Evolutionary conservation across 768 basidiomycete genomes (phyloP), one percentile per base, ranked within the genome.

Genomic region (Heimioporus sp.): DNA sequence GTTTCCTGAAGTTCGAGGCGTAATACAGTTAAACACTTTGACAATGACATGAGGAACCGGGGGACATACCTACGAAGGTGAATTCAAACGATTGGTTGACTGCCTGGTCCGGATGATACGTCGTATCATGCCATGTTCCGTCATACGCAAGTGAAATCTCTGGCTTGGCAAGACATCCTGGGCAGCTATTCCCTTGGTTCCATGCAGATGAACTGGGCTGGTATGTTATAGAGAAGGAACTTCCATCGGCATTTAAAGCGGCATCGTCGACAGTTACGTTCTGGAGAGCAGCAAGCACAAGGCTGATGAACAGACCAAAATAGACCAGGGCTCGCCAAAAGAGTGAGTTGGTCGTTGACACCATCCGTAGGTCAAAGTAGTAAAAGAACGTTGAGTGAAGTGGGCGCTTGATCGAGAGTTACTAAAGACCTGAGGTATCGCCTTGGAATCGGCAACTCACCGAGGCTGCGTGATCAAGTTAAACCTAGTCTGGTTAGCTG

Each of bases 191-290:
- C 0, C 54, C 61, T 10, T 20, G 1, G 3, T 46, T 49, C 61
- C 61, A 63, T 1, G 1, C 3, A 1, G 48, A 41, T 10, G 20
- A 2, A 9, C 10, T 10, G 34, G 61, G 61, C 2, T 54, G 24
- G 37, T 57, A 63, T 3, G 41, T 45, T 0, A 55, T 52, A 12
- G 53, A 36, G 12, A 48, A 44, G 2, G 45, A 1, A 13, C 61
- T 51, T 21, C 39, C 13, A n/a, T n/a, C n/a, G n/a, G n/a, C n/a
- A n/a, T n/a, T n/a, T n/a, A n/a, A n/a, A 10, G 37, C 49, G 0
- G 61, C 51, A 24, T 63, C 61, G 15, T 61, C 58, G 24, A 60
- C 19, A 12, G 58, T 57, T 16, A 57, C 44, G 9, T 57, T 60
- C 34, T 53, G 53, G 21, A 53, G 39, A 2, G 38, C 38, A 12